Percentiles rank a stretch among this genome's conserved stretches.
Conservation (phyloP, 768 basidiomycete genomes). For the Dacryopinax primogenitus region DNA sequence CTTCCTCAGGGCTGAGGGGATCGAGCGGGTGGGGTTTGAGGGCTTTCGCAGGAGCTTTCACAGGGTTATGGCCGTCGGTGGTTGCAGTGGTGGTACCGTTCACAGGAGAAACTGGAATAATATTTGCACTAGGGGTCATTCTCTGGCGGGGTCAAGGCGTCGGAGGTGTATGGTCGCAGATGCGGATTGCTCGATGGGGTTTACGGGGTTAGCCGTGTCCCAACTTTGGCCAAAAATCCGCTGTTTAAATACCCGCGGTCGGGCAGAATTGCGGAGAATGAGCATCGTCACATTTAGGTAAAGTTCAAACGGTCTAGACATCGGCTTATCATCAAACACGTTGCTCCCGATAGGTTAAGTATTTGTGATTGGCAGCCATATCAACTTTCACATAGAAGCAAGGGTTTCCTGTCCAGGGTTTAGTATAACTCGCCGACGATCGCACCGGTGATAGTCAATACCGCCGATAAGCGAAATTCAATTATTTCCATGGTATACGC, state of each 20-base stretch:
- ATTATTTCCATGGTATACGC: not conserved
- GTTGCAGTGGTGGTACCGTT: not conserved
- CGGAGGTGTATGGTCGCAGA: not conserved
- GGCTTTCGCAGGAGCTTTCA: not conserved
- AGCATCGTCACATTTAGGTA: not conserved
- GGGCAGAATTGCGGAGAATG: not conserved
- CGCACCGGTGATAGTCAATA: not conserved
- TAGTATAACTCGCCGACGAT: not conserved
- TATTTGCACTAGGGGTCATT: not conserved
- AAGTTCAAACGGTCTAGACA: not conserved
- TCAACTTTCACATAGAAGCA: not conserved
- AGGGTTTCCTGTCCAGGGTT: not conserved
- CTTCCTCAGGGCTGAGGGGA: slow-evolving; percentile 53
- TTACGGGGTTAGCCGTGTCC: not conserved
- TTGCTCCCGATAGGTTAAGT: not conserved
- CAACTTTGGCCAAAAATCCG: not conserved
- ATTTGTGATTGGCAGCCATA: not conserved
- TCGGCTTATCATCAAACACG: slow-evolving; percentile 8
- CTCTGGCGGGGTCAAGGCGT: not conserved
- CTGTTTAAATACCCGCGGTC: slow-evolving; percentile 1
- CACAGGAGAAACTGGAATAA: not conserved
- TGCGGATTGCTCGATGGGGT: not conserved
- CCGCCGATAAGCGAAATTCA: not conserved
- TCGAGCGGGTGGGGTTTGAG: slow-evolving; percentile 44
- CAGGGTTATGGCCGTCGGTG: not conserved